Percentiles rank a stretch among this genome's conserved stretches.
Conservation (phyloP, 352 stramenopile genomes). For the Lagenidium giganteum region DNA sequence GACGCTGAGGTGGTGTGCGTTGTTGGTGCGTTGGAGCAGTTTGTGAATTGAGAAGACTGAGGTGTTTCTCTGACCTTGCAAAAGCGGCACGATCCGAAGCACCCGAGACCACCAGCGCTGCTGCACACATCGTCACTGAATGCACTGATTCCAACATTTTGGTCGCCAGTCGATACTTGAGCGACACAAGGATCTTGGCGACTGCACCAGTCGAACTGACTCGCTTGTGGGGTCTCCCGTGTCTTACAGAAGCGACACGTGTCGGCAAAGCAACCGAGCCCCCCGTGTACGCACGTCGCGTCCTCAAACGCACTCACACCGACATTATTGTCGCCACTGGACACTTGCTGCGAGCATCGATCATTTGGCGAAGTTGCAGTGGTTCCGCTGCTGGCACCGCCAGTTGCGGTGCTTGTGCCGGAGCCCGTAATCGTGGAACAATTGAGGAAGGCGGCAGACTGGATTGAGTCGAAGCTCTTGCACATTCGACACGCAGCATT, state of each 20-base stretch:
- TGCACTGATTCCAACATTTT: conserved; percentile 8
- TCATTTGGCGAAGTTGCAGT: neutral
- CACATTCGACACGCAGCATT: neutral
- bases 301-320: conserved; percentile 7
- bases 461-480: neutral
- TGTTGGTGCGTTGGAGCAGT: neutral
- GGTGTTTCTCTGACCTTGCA: conserved; percentile 22
- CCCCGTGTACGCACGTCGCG: conserved; percentile 5
- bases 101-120: conserved; percentile 15
- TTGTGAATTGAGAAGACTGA: conserved; percentile 8
- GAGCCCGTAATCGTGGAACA: neutral
- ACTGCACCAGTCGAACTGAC: conserved; percentile 6
- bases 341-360: conserved; percentile 2
- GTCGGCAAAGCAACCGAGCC: conserved; percentile 6
- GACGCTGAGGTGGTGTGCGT: neutral
- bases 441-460: neutral
- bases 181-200: neutral
- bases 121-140: conserved; percentile 4
- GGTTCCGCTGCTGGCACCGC: neutral
- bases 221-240: conserved; percentile 8
- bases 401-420: neutral
- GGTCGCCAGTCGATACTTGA: conserved; percentile 1
- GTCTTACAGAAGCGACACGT: conserved; percentile 15
- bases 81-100: conserved; percentile 24
- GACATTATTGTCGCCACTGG: conserved; percentile 4